These are phyloP conservation scores for Fusarium sp. DNA, from an alignment of 2,329 filamentous ascomycete genomes.

Conservation along the genomic window DNA sequence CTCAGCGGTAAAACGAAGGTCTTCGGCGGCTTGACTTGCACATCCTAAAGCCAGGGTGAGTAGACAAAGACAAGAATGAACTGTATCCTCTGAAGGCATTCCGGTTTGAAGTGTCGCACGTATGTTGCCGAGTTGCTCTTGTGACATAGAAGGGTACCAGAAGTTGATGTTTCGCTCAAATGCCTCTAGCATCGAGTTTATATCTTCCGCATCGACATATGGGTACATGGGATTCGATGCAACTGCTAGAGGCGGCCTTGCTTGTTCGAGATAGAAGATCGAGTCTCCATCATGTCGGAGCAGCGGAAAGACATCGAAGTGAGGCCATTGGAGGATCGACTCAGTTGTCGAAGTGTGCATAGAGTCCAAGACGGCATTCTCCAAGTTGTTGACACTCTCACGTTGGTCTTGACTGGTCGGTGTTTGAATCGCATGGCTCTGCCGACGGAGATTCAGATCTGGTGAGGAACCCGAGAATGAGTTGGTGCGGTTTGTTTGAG, in stretches of 20 bases:
- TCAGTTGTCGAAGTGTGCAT: constrained; percentile 62
- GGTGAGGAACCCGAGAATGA: constrained; percentile 39
- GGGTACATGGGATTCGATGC: constrained; percentile 52
- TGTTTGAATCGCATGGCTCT: constrained; percentile 40
- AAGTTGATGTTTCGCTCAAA: constrained; percentile 61
- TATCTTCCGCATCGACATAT: constrained; percentile 53
- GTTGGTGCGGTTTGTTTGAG: constrained; percentile 27
- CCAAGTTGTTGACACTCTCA: constrained; percentile 44
- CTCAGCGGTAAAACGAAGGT: constrained; percentile 32
- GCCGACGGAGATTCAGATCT: constrained; percentile 29
- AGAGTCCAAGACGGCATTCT: constrained; percentile 60
- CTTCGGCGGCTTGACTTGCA: constrained; percentile 52
- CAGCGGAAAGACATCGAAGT: constrained; percentile 56
- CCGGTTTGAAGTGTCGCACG: constrained; percentile 47
- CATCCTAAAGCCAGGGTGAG: constrained; percentile 60
- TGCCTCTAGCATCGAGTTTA: constrained; percentile 52
- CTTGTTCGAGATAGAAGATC: constrained; percentile 59
- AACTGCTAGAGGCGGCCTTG: constrained; percentile 49
- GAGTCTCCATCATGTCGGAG: constrained; percentile 54
- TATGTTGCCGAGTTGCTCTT: constrained; percentile 48
- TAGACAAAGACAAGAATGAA: constrained; percentile 54
- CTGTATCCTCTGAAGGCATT: constrained; percentile 49
- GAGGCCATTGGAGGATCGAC: constrained; percentile 61
- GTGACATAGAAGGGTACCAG: constrained; percentile 62
- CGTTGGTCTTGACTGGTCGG: constrained; percentile 31